Evolutionary conservation across 805 yeast genomes (phyloP), one percentile per base, ranked within the genome.

Genomic region (Metschnikowia rubicola): DNA sequence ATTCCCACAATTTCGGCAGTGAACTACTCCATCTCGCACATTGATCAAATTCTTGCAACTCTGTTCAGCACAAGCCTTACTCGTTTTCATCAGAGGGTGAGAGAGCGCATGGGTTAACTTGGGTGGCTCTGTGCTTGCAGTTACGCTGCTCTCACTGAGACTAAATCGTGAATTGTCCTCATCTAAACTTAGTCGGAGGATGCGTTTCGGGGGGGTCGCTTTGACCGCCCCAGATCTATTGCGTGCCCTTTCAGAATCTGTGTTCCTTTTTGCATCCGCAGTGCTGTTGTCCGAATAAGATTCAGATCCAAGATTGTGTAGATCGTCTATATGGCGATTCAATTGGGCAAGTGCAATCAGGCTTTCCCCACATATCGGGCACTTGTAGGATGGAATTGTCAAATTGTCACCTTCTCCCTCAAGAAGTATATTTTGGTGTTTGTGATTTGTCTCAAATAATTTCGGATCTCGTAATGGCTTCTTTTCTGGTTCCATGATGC

Each of bases 1-100:
- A 26, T 70, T 59, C 0, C 96, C 96, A 66, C 96, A 90, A 54
- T 77, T 78, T 21, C 92, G 67, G 64, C 96, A 88, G 61, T 88
- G 84, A 6, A 80, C 79, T 2, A 75, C 64, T 0, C 86, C 88
- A 53, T 74, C 77, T 47, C 80, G 76, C 28, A 78, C 67, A 41
- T 67, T 74, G 34, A 85, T 65, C 4, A 50, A 55, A 43, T 67
- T 74, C 8, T 55, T 46, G 56, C 89, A 84, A 0, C 56, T 55
- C 0, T 51, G 48, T 29, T 61, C 58, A 1, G 73, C 55, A 52
- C 90, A 83, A 1, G 35, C 41, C 35, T 71, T 78, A 19, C 67
- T 53, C 1, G 49, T 34, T 7, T 55, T 45, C 5, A 21, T 21
- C 26, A 21, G 26, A 21, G 26, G 26, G 26, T 21, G 26, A 21